These are phyloP conservation scores for Botrytis paeoniae DNA, from an alignment of 2,329 filamentous ascomycete genomes.

Conservation along the genomic window DNA sequence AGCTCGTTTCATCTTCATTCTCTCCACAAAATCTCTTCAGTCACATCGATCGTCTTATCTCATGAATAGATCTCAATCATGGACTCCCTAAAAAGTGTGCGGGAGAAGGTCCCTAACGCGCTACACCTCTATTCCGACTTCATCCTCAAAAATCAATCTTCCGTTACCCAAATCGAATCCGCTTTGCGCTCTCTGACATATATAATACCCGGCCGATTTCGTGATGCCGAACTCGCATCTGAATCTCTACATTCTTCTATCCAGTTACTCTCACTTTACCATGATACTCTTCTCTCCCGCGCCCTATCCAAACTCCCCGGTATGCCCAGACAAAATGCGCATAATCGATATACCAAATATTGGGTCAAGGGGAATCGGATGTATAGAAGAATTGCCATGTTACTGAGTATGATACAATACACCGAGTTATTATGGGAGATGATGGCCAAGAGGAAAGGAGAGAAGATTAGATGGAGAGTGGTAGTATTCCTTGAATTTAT, in stretches of 20 bases:
- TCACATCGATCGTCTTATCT: neutral
- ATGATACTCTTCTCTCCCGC: slow-evolving; percentile 78
- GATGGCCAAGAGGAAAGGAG: slow-evolving; percentile 82
- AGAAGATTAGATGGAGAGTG: slow-evolving; percentile 81
- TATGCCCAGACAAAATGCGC: slow-evolving; percentile 48
- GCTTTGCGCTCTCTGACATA: slow-evolving; percentile 90
- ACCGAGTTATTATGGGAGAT: slow-evolving; percentile 97
- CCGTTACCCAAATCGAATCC: slow-evolving; percentile 93
- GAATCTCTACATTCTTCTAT: slow-evolving; percentile 88
- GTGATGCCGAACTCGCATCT: slow-evolving; percentile 91
- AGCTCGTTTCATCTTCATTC: neutral
- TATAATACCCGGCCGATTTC: slow-evolving; percentile 86
- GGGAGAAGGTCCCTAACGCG: slow-evolving; percentile 41
- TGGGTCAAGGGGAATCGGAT: slow-evolving; percentile 62
- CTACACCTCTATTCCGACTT: slow-evolving; percentile 77
- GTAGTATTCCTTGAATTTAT: slow-evolving; percentile 80
- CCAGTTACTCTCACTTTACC: slow-evolving; percentile 86
- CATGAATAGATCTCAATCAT: slow-evolving; percentile 13
- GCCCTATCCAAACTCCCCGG: slow-evolving; percentile 57
- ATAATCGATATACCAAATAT: slow-evolving; percentile 64
- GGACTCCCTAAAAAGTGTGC: slow-evolving; percentile 23
- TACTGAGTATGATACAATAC: slow-evolving; percentile 88
- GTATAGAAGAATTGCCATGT: slow-evolving; percentile 77
- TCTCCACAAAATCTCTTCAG: neutral
- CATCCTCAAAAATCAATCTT: slow-evolving; percentile 89